A percentile compares a stretch with the other conserved stretches of the same genome.
These are phyloP conservation scores for Rusavskia elegans DNA, from an alignment of 495 filamentous ascomycete species.

Conservation along the genomic window DNA sequence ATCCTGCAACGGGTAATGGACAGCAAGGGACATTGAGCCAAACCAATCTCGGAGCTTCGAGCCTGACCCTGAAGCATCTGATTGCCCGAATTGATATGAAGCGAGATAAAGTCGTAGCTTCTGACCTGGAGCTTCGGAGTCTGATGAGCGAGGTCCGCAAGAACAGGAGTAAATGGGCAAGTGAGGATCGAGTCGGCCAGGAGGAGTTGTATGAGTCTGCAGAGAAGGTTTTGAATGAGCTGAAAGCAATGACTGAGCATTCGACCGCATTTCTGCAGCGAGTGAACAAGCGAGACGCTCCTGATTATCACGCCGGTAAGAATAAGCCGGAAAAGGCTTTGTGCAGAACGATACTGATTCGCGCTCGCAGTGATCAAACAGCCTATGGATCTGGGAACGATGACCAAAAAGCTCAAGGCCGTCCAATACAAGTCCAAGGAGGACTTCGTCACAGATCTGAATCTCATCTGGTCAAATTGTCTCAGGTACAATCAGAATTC, in stretches of 20 bases:
- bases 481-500: slow-evolving; percentile 87
- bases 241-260: slow-evolving; percentile 93
- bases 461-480: slow-evolving; percentile 93
- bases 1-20: slow-evolving; percentile 27
- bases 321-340: not conserved
- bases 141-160: slow-evolving; percentile 95
- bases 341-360: not conserved
- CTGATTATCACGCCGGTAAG: slow-evolving; percentile 83
- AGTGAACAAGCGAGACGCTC: slow-evolving; percentile 92
- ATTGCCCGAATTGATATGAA: slow-evolving; percentile 90
- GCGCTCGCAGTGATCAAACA: slow-evolving; percentile 65
- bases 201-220: slow-evolving; percentile 94
- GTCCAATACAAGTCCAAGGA: slow-evolving; percentile 82
- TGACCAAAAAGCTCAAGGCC: slow-evolving; percentile 93
- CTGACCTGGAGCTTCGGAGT: slow-evolving; percentile 77
- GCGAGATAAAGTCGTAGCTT: slow-evolving; percentile 71
- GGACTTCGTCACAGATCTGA: slow-evolving; percentile 85
- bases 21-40: slow-evolving; percentile 78
- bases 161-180: slow-evolving; percentile 97
- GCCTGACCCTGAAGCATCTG: slow-evolving; percentile 86
- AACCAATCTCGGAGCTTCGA: slow-evolving; percentile 92
- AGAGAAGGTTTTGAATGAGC: slow-evolving; percentile 88
- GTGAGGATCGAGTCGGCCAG: slow-evolving; percentile 89
- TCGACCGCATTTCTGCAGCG: slow-evolving; percentile 81
- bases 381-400: slow-evolving; percentile 93